Base-by-base conservation (phyloP, 495 filamentous ascomycete species). In the Pyrenula massariospora region DNA sequence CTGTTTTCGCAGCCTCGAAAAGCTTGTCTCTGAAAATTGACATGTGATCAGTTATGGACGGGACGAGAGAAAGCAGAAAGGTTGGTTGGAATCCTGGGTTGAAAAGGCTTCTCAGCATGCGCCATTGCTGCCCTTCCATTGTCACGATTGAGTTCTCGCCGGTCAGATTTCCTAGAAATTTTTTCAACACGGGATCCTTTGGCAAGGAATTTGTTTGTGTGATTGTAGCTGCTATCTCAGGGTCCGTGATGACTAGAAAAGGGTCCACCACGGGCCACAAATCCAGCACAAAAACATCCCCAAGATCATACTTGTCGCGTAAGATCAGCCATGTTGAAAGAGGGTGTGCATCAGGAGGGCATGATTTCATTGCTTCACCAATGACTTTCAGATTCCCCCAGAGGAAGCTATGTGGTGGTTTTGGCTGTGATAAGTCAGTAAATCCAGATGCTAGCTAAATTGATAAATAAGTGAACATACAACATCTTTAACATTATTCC, bases 261-360 rank as follows among this genome's bases (percentile, higher is more conserved):
- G 61, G 50, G n/a, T 48, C 36, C 19, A 50, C 59, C n/a, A 58
- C 21, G 10, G 61, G 61, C 61, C 61, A 63, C 52, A 61, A 52
- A 57, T 63, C 61, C n/a, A 63, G 24, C 31, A 61, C 58, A 56
- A 58, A 63, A 21, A 63, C 51, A 47, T 56, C 50, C 52, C 52
- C 52, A 3, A 63, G 59, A 54, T 54, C 56, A 49, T 63, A 63
- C 12, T 55, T 54, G 48, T 60, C 10, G 25, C 57, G 51, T 5
- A 52, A 10, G 8, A 52, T 52, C 22, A 24, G 5, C 50, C n/a
- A 21, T 20, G 50, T 19, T 8, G 22, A 20, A 10, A 21, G 50
- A 5, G 50, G 50, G 22, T 52, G 50, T 5, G 22, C 50, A 24
- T 52, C 50, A 5, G 8, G n/a, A 8, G 50, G 50, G 10, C 8